phyloP scores from a whole-genome alignment of 805 yeast species.

The Lipomyces spencermartinsiae region DNA sequence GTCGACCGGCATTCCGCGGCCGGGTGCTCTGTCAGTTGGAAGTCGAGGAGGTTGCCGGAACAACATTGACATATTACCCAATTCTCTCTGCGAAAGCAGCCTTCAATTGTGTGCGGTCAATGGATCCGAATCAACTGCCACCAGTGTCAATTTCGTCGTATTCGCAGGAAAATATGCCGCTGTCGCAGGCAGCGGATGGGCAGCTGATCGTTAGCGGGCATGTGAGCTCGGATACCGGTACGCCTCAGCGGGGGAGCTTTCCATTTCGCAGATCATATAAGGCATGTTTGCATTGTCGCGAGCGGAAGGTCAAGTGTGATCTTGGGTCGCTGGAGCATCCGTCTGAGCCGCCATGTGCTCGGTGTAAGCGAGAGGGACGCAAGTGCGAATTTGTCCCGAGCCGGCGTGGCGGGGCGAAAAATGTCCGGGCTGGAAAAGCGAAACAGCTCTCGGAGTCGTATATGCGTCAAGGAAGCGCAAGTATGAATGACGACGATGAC shows the following conservation, averaged over 20 bases:
- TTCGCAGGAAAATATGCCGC: not conserved
- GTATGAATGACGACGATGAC: conserved; percentile 23
- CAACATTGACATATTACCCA: not conserved
- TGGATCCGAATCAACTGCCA: not conserved
- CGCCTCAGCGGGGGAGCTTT: conserved; percentile 1
- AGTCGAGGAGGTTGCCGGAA: not conserved
- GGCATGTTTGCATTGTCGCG: conserved; percentile 87
- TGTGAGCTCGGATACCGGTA: not conserved
- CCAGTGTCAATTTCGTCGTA: not conserved
- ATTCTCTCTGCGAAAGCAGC: not conserved
- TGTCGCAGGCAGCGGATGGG: not conserved
- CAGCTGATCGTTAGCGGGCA: not conserved
- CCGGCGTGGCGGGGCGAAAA: conserved; percentile 58
- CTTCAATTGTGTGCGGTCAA: not conserved
- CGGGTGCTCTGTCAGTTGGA: not conserved
- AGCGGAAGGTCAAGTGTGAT: conserved; percentile 85
- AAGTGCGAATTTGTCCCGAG: conserved; percentile 76
- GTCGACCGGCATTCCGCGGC: not conserved
- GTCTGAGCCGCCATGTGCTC: conserved; percentile 77
- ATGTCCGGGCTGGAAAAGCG: conserved; percentile 48
- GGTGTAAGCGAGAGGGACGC: conserved; percentile 82
- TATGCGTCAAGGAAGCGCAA: conserved; percentile 5
- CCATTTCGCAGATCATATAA: conserved; percentile 70
- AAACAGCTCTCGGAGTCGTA: conserved; percentile 24
- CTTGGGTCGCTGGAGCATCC: conserved; percentile 78